Base-by-base conservation (phyloP, 139 green algal genomes). In the Coelastrella sp. region DNA sequence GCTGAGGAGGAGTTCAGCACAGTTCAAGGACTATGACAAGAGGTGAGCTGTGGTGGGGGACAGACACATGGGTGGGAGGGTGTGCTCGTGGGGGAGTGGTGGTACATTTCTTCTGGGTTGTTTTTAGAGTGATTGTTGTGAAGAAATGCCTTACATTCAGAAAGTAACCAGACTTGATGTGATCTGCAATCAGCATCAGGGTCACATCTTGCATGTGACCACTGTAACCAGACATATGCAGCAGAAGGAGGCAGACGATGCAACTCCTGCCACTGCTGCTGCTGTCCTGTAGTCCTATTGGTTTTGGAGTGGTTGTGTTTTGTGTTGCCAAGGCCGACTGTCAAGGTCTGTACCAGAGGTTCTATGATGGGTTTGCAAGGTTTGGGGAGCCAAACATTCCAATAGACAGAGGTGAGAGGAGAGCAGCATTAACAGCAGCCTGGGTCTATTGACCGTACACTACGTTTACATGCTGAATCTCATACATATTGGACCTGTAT, bases 11-110 rank as follows among this genome's bases (percentile, higher is more conserved):
- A 77, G 41, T 4, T 79, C 67, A 34, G 75, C 75, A 23, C 68
- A 84, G 27, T 97, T 97, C 89, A 97, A 98, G 77, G 94, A 96
- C 87, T 96, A 96, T 60, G 86, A 90, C 48, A 91, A 92, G 64
- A 91, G 53, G 53, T 64, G 45, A 32, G 17, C 27, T 64, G 53
- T 64, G 53, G 53, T 9, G 19, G 30, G n/a, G n/a, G n/a, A n/a
- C n/a, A n/a, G n/a, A n/a, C n/a, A n/a, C n/a, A n/a, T n/a, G n/a
- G n/a, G n/a, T n/a, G n/a, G n/a, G n/a, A n/a, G n/a, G n/a, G n/a
- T n/a, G n/a, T n/a, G n/a, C n/a, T n/a, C n/a, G n/a, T n/a, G n/a
- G n/a, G n/a, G n/a, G n/a, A n/a, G n/a, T n/a, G n/a, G n/a, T n/a
- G n/a, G n/a, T n/a, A n/a, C n/a, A n/a, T n/a, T n/a, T n/a, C n/a